phyloP scores from a whole-genome alignment of 2,329 filamentous ascomycete species.

The Conoideocrella luteorostrata region DNA sequence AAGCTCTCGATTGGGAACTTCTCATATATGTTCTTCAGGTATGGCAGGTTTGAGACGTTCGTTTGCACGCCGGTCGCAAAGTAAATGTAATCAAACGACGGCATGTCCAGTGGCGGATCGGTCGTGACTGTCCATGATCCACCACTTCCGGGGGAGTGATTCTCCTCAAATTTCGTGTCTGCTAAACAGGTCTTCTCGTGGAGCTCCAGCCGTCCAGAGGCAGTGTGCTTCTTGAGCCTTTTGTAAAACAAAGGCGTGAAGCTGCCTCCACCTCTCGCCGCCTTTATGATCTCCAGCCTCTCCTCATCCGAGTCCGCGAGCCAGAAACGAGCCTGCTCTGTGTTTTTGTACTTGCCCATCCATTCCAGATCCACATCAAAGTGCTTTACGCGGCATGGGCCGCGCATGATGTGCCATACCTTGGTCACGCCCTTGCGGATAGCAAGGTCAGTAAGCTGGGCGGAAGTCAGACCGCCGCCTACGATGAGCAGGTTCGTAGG shows the following conservation, averaged over 20 bases:
- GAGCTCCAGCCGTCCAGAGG: slow-evolving; percentile 45
- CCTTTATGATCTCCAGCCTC: slow-evolving; percentile 57
- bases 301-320: slow-evolving; percentile 65
- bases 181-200: slow-evolving; percentile 51
- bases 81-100: slow-evolving; percentile 62
- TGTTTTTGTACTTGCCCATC: slow-evolving; percentile 78
- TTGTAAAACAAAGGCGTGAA: slow-evolving; percentile 64
- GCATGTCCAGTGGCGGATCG: slow-evolving; percentile 46
- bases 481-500: slow-evolving; percentile 63
- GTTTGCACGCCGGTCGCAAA: slow-evolving; percentile 68
- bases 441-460: slow-evolving; percentile 64
- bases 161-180: slow-evolving; percentile 42
- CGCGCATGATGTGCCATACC: slow-evolving; percentile 65
- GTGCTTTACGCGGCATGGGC: slow-evolving; percentile 56
- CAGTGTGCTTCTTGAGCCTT: slow-evolving; percentile 55
- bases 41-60: slow-evolving; percentile 54
- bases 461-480: slow-evolving; percentile 70
- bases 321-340: slow-evolving; percentile 72
- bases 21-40: slow-evolving; percentile 51
- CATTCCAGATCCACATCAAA: slow-evolving; percentile 73
- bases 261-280: slow-evolving; percentile 69
- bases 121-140: slow-evolving; percentile 39
- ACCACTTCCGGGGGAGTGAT: slow-evolving; percentile 22
- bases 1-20: slow-evolving; percentile 56
- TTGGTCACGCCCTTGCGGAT: slow-evolving; percentile 58